Base-by-base conservation (phyloP, 345 rosid species). In the Lepidium aucheri region DNA sequence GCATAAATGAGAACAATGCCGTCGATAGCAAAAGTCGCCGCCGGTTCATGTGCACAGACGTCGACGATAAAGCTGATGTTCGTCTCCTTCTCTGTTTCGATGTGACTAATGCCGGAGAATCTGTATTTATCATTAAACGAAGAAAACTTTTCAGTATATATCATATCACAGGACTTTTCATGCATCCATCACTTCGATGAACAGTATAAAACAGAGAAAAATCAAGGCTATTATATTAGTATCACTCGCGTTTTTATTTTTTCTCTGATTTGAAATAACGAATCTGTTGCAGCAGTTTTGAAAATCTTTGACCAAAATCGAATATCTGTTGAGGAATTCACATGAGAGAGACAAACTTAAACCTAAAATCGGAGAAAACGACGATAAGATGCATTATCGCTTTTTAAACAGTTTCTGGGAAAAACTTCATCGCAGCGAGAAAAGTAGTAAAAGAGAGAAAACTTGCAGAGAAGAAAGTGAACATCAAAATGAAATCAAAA, bases 321-420 rank as follows among this genome's bases (percentile, higher is more conserved):
- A 47, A 68, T n/a, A 35, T 10, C 43, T 34, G 34, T 42, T 38
- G 38, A 59, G 34, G 9, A 35, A 45, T 32, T 14, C 10, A 28
- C 33, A 53, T 7, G 32, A 28, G 54, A 22, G 33, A 61, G 49
- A 47, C 39, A 55, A 11, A 28, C 32, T 38, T 36, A 39, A 53
- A 67, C 64, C 61, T 36, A 63, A 52, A 58, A 67, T 11, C 24
- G 22, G 65, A 49, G 57, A 30, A 77, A 65, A 64, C 85, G 79
- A 73, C 79, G 82, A 74, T 76, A 75, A 69, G 16, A 62, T 46
- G 70, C 36, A 69, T 38, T n/a, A 32, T 56, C 35, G 33, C 53
- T 53, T 40, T 1, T 40, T 1, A 22, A 10, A 9, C 1, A 42
- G 34, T 18, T 55, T 33, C 63, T 13, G 34, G 57, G 49, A 0